Evolutionary conservation across 1,284 basidiomycete species (phyloP), one percentile per base, ranked within the genome.

Genomic region (Trichosporon sp.): DNA sequence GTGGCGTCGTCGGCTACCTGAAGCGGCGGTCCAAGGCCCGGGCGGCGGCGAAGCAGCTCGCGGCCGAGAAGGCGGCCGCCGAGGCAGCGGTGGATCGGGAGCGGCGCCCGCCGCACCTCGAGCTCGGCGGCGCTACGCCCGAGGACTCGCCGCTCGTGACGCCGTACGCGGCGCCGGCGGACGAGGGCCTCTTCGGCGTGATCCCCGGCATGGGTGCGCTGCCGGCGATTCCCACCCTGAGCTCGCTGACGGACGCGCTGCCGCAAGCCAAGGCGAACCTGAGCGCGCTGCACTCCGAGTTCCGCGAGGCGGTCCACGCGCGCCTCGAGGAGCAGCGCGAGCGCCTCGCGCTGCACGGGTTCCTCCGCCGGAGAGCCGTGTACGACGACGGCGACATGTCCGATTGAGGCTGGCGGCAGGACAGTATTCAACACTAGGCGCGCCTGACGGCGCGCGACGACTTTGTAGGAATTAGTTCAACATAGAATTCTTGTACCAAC

Each of bases 1-100:
- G 85, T 11, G 88, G 87, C 65, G 62, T 89, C 53, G 83, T 80
- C 65, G 87, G 88, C 0, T 87, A 88, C 72, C 64, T 86, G 53
- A 83, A 83, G 71, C 81, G 86, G 9, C 76, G 72, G 23, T 25
- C 70, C 62, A 58, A 67, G 68, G 67, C 65, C 18, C 21, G 35
- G 32, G 31, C 21, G 0, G 65, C 38, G 1, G 64, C 38, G 23
- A 53, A 64, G 29, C n/a, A n/a, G n/a, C n/a, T n/a, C n/a, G 47
- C 32, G 5, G 34, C 53, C 0, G 44, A 44, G 9, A 23, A 21
- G 34, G 15, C 25, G 31, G 62, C 44, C 5, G 34, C 27, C 4
- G 58, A 42, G 12, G 32, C 18, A 1, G 64, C 44, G 42, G 21
- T 7, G 8, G 31, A 27, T 13, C 38, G 18, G 56, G 62, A 35